Evolutionary conservation across 805 yeast species (phyloP).

Genomic region (Kazachstania viticola): DNA sequence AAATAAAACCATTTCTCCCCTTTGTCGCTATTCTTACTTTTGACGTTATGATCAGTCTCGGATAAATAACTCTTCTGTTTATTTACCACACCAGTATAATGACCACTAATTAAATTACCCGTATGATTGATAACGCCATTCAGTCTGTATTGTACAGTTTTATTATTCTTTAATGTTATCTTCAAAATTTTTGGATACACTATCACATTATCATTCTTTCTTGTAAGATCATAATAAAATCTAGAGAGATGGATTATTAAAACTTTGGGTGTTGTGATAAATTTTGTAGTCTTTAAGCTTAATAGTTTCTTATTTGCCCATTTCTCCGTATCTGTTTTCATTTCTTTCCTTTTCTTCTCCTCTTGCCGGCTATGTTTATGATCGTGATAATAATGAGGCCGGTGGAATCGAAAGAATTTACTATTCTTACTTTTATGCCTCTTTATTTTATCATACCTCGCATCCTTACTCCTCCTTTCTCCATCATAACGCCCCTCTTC

Average conservation of each 20-base stretch:
- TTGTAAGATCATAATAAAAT: constrained; percentile 46
- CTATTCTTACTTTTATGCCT: neutral
- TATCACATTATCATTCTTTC: constrained; percentile 39
- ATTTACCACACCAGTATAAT: constrained; percentile 58
- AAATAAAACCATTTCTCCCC: constrained; percentile 65
- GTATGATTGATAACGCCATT: constrained; percentile 59
- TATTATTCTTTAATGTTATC: constrained; percentile 32
- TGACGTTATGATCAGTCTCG: constrained; percentile 27
- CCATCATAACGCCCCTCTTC: constrained; percentile 2
- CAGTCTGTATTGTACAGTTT: constrained; percentile 35
- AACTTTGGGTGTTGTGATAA: constrained; percentile 69
- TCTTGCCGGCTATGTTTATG: neutral
- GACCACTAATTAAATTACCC: constrained; percentile 64
- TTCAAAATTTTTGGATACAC: constrained; percentile 45
- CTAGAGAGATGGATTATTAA: constrained; percentile 79
- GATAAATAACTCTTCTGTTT: too few species aligned
- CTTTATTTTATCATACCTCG: too few species aligned
- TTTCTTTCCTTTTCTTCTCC: constrained; percentile 2
- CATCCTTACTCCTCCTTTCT: neutral
- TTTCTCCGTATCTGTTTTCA: constrained; percentile 4
- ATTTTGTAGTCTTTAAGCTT: constrained; percentile 59
- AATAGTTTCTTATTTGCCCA: constrained; percentile 15
- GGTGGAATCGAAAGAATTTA: neutral
- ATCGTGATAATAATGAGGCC: neutral
- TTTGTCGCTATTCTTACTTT: constrained; percentile 10